These are phyloP conservation scores for Sarocladiaceae sp. DNA, from an alignment of 2,329 filamentous ascomycete species.

Conservation along the genomic window DNA sequence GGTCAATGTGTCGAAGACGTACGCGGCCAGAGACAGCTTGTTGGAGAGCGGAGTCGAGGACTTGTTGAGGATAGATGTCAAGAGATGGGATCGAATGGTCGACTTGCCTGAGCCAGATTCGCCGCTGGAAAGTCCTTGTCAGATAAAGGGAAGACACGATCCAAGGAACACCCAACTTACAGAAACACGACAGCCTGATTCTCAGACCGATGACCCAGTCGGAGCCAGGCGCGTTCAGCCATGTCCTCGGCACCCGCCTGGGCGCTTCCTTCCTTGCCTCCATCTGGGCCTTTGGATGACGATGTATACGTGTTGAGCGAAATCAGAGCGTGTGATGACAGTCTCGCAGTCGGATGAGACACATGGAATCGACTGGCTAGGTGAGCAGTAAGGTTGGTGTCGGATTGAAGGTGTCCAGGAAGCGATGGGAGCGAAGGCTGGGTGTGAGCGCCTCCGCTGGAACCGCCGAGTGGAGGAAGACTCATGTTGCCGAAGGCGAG, in stretches of 20 bases:
- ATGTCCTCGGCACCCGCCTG: constrained; percentile 91
- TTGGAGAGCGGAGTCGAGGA: constrained; percentile 89
- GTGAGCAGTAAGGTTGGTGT: constrained; percentile 76
- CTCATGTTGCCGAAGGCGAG: constrained; percentile 46
- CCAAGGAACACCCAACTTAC: constrained; percentile 57
- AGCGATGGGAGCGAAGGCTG: constrained; percentile 86
- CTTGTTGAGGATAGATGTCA: constrained; percentile 81
- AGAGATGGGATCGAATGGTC: constrained; percentile 82
- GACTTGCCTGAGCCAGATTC: constrained; percentile 97
- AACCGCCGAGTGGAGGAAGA: constrained; percentile 44
- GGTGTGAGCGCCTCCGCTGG: constrained; percentile 61
- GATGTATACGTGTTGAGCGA: constrained; percentile 93
- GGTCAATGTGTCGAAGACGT: constrained; percentile 92
- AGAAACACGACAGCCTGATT: constrained; percentile 91
- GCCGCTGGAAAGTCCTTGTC: constrained; percentile 52
- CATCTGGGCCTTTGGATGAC: constrained; percentile 83
- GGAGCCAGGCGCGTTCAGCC: constrained; percentile 78
- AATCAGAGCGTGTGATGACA: constrained; percentile 89
- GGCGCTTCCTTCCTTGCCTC: constrained; percentile 84
- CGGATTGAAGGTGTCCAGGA: constrained; percentile 75
- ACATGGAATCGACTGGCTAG: constrained; percentile 90
- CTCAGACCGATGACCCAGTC: constrained; percentile 82
- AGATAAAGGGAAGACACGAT: background rate
- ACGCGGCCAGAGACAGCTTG: constrained; percentile 89
- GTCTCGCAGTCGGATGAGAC: constrained; percentile 76